These are phyloP conservation scores for Nannochloropsis granulata DNA, from an alignment of 108 stramenopile species.

Conservation along the genomic window DNA sequence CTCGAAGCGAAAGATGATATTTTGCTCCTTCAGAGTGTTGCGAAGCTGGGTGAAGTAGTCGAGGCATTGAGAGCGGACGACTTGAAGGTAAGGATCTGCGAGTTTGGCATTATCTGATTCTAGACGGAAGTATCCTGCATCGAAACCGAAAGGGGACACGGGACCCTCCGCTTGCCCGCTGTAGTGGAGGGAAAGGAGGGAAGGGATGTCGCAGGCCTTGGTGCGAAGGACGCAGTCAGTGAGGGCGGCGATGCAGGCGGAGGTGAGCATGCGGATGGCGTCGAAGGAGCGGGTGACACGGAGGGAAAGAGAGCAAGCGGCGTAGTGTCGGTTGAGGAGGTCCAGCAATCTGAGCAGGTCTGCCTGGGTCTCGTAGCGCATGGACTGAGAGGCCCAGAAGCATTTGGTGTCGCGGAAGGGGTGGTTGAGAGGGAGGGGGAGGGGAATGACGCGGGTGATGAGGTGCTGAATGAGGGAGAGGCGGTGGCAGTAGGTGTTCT, in stretches of 20 bases:
- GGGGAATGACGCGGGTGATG: conserved; percentile 73
- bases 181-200: conserved; percentile 82
- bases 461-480: conserved; percentile 87
- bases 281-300: conserved; percentile 87
- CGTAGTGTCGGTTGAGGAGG: conserved; percentile 60
- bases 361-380: conserved; percentile 64
- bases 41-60: conserved; percentile 63
- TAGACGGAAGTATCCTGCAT: conserved; percentile 78
- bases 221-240: conserved; percentile 88
- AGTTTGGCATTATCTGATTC: conserved; percentile 82
- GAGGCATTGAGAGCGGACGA: conserved; percentile 69
- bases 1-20: conserved; percentile 37
- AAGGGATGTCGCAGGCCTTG: conserved; percentile 80
- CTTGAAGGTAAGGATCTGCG: conserved; percentile 57
- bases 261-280: conserved; percentile 84
- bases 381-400: conserved; percentile 72
- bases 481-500: conserved; percentile 86
- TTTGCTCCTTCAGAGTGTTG: conserved; percentile 8
- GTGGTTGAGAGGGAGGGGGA: conserved; percentile 49
- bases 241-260: conserved; percentile 82
- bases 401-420: conserved; percentile 59
- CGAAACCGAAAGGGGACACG: conserved; percentile 81
- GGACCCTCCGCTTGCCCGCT: conserved; percentile 81
- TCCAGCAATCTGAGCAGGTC: conserved; percentile 42
- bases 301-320: conserved; percentile 71